phyloP scores from a whole-genome alignment of 164 flowering plant genomes.

The Magnolia changhungtana region DNA sequence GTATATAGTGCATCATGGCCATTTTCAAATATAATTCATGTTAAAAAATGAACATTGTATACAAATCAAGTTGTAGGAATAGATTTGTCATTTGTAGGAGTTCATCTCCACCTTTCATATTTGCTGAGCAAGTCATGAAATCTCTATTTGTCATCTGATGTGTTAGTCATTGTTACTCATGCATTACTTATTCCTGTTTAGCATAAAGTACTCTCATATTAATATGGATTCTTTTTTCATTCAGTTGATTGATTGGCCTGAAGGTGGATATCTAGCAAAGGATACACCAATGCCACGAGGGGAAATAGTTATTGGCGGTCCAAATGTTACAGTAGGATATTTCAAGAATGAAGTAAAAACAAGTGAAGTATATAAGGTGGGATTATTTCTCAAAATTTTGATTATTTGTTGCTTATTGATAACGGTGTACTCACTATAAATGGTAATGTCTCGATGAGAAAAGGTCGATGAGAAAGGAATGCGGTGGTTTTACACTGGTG shows the following conservation, averaged over 20 bases:
- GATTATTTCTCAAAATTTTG: neutral
- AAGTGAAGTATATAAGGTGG: constrained; percentile 87
- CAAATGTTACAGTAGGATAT: constrained; percentile 89
- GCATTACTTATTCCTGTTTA: neutral
- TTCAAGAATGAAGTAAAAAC: constrained; percentile 90
- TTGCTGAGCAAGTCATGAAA: too few species aligned
- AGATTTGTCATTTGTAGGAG: too few species aligned
- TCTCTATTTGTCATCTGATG: neutral
- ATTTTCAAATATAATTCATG: too few species aligned
- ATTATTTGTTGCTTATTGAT: neutral
- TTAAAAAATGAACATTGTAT: too few species aligned
- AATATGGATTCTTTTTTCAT: constrained; percentile 12
- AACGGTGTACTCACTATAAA: neutral
- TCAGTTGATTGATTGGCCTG: constrained; percentile 93
- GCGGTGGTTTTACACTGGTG: constrained; percentile 98
- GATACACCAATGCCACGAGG: constrained; percentile 96
- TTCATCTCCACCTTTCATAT: too few species aligned
- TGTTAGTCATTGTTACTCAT: neutral
- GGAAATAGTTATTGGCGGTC: constrained; percentile 93
- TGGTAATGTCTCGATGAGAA: neutral
- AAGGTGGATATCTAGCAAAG: constrained; percentile 77
- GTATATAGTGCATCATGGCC: too few species aligned
- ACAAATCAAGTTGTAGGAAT: too few species aligned
- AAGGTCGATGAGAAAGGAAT: constrained; percentile 92
- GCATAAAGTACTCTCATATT: neutral